Percentiles rank a stretch among this genome's conserved stretches.
These are phyloP conservation scores for Gossypium rotundifolium DNA, from an alignment of 345 rosid species.

Conservation along the genomic window DNA sequence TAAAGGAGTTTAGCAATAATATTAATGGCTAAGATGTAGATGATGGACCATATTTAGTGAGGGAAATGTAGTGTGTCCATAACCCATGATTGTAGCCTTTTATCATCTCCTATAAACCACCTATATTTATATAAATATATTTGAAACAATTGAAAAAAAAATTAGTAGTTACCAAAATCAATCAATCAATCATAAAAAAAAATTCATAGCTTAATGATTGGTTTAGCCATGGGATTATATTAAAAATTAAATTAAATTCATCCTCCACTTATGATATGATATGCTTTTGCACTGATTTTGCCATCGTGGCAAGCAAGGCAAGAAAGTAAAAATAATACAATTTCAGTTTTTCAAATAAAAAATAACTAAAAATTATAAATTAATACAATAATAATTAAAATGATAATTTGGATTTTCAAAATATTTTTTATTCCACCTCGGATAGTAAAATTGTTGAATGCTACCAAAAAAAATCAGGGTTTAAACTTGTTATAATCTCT, in stretches of 20 bases:
- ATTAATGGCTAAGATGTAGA: neutral
- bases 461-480: neutral
- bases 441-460: no score
- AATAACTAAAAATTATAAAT: no score
- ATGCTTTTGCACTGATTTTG: no score
- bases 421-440: no score
- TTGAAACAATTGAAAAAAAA: neutral
- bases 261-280: no score
- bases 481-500: neutral
- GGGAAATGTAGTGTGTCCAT: neutral
- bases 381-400: no score
- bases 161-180: neutral
- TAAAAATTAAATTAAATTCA: no score
- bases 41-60: neutral
- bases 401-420: no score
- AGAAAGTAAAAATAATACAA: no score
- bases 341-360: no score
- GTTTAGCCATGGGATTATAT: neutral
- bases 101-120: neutral
- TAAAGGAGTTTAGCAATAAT: neutral
- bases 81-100: neutral
- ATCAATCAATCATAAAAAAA: neutral
- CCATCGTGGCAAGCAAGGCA: no score
- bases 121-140: neutral
- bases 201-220: neutral